Evolutionary conservation across 163 green algal species (phyloP), one percentile per base, ranked within the genome.

Genomic region (Smithsoniella earleae): DNA sequence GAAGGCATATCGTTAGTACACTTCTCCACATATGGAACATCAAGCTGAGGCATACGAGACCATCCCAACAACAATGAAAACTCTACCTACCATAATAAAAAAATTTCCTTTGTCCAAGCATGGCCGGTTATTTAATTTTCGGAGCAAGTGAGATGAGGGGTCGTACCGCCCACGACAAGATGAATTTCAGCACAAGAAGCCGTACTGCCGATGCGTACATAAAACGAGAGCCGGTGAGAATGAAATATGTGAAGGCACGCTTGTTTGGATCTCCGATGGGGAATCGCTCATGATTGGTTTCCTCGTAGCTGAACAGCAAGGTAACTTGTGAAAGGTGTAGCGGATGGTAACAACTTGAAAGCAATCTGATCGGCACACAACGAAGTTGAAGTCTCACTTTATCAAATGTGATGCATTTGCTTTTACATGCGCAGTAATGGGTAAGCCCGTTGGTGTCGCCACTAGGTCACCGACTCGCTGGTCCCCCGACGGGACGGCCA

Each of bases 191-290:
- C 30, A 98, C 88, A 2, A 87, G 84, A 64, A 99, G 82, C 36
- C 94, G 88, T 10, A 96, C 82, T 1, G 92, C 91, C 1, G 93
- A 95, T 5, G 95, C 95, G 62, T 98, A 98, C 66, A 99, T 91
- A 77, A 99, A 98, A 22, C 95, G 88, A 0, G 94, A 95, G 30
- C 89, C 91, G 27, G 92, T 97, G 44, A 96, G 86, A 43, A 99
- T 91, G 79, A 99, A 93, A 84, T 98, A 97, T 4, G 92, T 96
- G 75, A 98, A 97, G 2, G 94, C 91, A 3, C 86, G 73, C 83
- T 96, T 96, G 76, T 80, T 86, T 30, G 83, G 82, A 77, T 97
- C 89, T 6, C 84, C 85, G 36, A 90, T 88, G 33, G 87, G 86
- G 73, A 95, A 91, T 25, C 86, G 83, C 18, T 88, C 83, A 78